Percentiles rank a stretch among this genome's conserved stretches.
These are phyloP conservation scores for Magnolia changhungtana DNA, from an alignment of 164 flowering plant genomes.

Conservation along the genomic window DNA sequence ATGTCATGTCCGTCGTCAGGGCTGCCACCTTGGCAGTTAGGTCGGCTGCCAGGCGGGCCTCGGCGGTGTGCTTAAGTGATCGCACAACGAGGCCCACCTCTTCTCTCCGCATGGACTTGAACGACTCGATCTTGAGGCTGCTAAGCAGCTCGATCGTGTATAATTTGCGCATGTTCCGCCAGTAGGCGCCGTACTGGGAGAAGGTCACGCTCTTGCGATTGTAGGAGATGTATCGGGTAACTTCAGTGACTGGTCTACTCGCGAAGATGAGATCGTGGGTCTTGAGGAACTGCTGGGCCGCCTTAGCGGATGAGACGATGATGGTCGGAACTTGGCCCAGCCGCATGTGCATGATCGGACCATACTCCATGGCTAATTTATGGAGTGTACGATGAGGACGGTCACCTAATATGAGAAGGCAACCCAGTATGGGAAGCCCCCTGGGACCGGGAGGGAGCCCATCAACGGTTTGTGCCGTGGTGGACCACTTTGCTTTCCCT, in stretches of 20 bases:
- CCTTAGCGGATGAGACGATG: conserved; percentile 15
- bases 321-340: conserved; percentile 14
- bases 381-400: conserved; percentile 6
- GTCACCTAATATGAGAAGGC: neutral
- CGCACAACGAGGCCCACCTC: conserved; percentile 20
- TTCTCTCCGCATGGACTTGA: conserved; percentile 25
- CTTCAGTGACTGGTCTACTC: neutral
- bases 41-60: conserved; percentile 6
- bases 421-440: neutral
- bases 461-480: neutral
- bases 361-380: conserved; percentile 8
- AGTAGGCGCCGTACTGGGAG: neutral
- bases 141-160: conserved; percentile 3
- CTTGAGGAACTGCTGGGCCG: conserved; percentile 22
- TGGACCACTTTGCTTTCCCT: neutral
- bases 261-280: conserved; percentile 16
- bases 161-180: neutral
- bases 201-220: neutral
- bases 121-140: conserved; percentile 9
- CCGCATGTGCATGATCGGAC: conserved; percentile 20
- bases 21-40: conserved; percentile 18
- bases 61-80: conserved; percentile 16
- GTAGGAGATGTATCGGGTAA: neutral
- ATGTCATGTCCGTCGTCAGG: conserved; percentile 24
- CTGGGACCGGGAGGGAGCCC: neutral